Evolutionary conservation across 768 basidiomycete species (phyloP), one percentile per base, ranked within the genome.

Genomic region (Boletus coccyginus): DNA sequence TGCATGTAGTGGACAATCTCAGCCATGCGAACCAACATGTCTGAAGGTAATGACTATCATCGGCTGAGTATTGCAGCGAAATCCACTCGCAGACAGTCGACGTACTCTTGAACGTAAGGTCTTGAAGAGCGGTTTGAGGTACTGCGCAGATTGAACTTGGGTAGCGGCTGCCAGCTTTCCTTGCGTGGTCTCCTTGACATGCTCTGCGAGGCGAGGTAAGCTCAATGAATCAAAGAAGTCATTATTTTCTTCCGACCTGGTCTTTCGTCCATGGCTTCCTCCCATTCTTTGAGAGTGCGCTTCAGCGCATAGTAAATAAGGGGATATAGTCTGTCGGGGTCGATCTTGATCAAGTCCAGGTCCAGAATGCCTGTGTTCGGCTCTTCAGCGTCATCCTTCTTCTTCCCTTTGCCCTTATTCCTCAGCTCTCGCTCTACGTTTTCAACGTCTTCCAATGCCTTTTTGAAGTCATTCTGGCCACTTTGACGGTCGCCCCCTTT

Each of bases 1-100:
- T 99, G 97, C 94, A 97, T 96, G 73, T 94, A 76, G 67, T 98
- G 90, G 8, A 98, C 90, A 51, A 99, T 95, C 73, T 99, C 95
- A 14, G 93, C 87, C 57, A 94, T 89, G 42, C 88, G 85, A 40
- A 78, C 79, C 50, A 99, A 78, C 76, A 99, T 87, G 64, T 98
- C 96, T 12, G 81, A 72, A 11, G 91, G 88, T 14, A 98, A 78
- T 33, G 81, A 87, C 92, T 90, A 44, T 50, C 5, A 35, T 43
- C 24, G 33, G n/a, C 21, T 69, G 48, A 67, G 60, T 24, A 41
- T 41, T n/a, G 17, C 29, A 52, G 10, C 16, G 45, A 48, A 40
- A n/a, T 42, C 12, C 44, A 38, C 49, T 19, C 46, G 42, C 19
- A 41, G 46, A 36, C 17, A 31, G 19, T 14, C 31, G n/a, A 78